Conservation (phyloP, 805 yeast genomes). For the Yarrowia divulgata region DNA sequence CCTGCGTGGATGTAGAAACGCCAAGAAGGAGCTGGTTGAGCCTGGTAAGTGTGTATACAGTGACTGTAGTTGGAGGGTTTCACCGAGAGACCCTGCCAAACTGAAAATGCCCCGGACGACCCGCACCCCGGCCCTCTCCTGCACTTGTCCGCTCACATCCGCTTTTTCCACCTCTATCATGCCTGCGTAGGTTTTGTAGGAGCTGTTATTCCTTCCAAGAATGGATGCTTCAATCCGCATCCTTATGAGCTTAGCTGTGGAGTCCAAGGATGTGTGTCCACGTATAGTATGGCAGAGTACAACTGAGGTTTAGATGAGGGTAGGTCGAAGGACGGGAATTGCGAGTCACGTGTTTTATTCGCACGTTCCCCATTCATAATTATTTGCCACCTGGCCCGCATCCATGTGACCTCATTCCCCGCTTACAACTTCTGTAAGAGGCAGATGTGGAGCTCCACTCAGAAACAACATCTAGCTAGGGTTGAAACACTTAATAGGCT, state of each 20-base stretch:
- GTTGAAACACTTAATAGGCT: background rate
- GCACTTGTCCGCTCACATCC: background rate
- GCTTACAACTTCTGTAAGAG: constrained; percentile 1
- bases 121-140: background rate
- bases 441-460: background rate
- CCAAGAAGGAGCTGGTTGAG: background rate
- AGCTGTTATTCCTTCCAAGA: constrained; percentile 16
- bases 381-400: constrained; percentile 6
- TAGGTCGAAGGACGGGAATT: background rate
- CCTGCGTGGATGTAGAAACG: background rate
- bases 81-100: background rate
- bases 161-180: background rate
- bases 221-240: background rate
- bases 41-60: too few relatives aligned
- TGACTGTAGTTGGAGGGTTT: too few relatives aligned
- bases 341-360: background rate
- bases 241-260: background rate
- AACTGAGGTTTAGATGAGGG: background rate
- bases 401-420: constrained; percentile 7
- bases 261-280: background rate
- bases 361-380: background rate
- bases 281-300: background rate
- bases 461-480: too few relatives aligned
- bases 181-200: background rate
- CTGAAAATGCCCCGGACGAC: background rate